These are phyloP conservation scores for Vigna hirtella DNA, from an alignment of 306 rosid species.

Conservation along the genomic window DNA sequence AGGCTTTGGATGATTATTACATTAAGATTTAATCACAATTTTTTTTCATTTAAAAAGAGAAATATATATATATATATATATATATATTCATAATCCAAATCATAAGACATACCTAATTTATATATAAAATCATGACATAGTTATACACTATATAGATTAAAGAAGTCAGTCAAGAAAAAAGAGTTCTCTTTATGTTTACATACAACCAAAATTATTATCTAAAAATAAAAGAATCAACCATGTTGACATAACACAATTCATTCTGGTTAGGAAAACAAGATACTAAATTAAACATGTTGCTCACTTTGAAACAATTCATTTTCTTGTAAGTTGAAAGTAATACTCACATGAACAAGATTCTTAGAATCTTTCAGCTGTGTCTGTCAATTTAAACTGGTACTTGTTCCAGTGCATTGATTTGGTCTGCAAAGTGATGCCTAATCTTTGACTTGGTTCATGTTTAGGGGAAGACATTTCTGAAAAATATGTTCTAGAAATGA, in stretches of 20 bases:
- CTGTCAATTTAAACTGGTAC: background rate
- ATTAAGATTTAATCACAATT: no score
- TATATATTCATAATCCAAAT: no score
- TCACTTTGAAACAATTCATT: background rate
- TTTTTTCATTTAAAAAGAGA: no score
- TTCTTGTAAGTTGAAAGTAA: background rate
- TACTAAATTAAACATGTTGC: background rate
- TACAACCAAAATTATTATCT: no score
- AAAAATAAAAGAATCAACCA: no score
- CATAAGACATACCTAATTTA: no score
- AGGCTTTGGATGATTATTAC: no score
- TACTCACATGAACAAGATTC: background rate
- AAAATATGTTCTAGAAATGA: conserved; percentile 21
- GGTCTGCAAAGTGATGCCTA: conserved; percentile 3
- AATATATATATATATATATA: no score
- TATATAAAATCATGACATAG: no score
- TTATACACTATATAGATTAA: no score
- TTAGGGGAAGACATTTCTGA: conserved; percentile 17
- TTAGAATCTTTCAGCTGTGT: background rate
- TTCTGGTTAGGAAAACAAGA: background rate
- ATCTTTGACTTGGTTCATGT: conserved; percentile 10
- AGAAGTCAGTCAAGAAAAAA: no score
- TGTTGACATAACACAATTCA: background rate
- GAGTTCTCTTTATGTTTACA: no score
- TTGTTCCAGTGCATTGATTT: background rate